Base-by-base conservation (phyloP, 176 grass and related monocot genomes). In the Otatea glauca region DNA sequence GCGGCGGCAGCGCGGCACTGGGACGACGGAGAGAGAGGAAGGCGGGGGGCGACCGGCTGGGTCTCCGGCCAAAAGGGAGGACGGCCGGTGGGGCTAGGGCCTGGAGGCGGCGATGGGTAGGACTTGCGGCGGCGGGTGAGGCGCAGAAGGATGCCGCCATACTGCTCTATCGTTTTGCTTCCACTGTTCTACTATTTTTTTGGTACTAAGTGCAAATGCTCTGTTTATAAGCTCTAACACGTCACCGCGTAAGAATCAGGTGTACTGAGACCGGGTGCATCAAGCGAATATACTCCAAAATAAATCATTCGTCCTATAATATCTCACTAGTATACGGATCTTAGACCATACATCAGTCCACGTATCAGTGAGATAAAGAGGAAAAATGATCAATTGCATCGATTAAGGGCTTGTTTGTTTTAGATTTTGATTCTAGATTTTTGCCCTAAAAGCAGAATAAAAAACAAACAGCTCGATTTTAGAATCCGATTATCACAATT, bases 81-180 rank as follows among this genome's bases (percentile, higher is more conserved):
- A 63, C 63, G 23, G 72, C 21, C 27, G 76, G 58, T 17, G 76
- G 20, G 41, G 43, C 65, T 84, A 49, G 60, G 23, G 16, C 41
- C 9, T 21, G 79, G 43, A 25, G 84, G 9, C 70, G 62, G 61
- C 61, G 71, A 2, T 8, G 83, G 17, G 71, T 72, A 83, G 75
- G 80, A 70, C 73, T 78, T 61, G 32, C 76, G 43, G 82, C 35
- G 35, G 35, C 66, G 78, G 76, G 48, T 58, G 24, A 84, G 84
- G 81, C 72, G 66, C 59, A 79, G 81, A 92, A 84, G 74, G 81
- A 80, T 47, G 87, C 76, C 87, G 87, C 65, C 92, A 90, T 92
- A 64, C 79, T 54, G 69, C 75, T 65, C 76, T 81, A 88, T 85
- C 53, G 76, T 15, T 76, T 81, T 58, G 67, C 42, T 56, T 21